Base-by-base conservation (phyloP, 345 rosid species). In the Eucalyptus tenuipes region DNA sequence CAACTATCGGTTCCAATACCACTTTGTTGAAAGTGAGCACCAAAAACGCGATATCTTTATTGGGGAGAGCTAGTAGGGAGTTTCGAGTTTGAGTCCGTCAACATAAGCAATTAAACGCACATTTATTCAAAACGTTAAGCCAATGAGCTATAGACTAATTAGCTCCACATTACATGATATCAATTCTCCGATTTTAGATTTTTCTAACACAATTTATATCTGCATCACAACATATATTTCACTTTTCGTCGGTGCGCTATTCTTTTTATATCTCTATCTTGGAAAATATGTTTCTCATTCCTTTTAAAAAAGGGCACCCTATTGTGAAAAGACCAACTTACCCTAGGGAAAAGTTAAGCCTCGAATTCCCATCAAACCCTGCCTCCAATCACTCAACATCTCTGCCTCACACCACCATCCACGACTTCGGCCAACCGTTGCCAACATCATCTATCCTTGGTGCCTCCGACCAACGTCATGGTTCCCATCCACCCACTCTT, bases 61-160 rank as follows among this genome's bases (percentile, higher is more conserved):
- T 59, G 4, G 1, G 29, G 4, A 61, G 68, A 61, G 31, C 8
- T 8, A 61, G 12, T 13, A 61, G 2, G 4, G 17, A 61, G 17
- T 29, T 0, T 0, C 2, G 29, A 61, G 8, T 27, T 27, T 29
- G 16, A 13, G 33, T 27, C 1, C 13, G 0, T 61, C 16, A 61
- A 61, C 4, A 61, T 27, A 27, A 27, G 4, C 33, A 29, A 29
- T 29, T 27, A 6, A 61, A 27, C 0, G 27, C 17, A 61, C 16
- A 5, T 29, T 61, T 8, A 29, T 29, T 29, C 31, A 61, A 61
- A 61, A 29, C 4, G 4, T 61, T 3, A 61, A 29, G 33, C 16
- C 2, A 27, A 29, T 29, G 4, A 61, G 68, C 15, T 61, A 61
- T 29, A 27, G 7, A 13, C 4, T 29, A 27, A 27, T 8, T 61